phyloP scores from a whole-genome alignment of 2,329 filamentous ascomycete species.

The Albifimbria verrucaria region DNA sequence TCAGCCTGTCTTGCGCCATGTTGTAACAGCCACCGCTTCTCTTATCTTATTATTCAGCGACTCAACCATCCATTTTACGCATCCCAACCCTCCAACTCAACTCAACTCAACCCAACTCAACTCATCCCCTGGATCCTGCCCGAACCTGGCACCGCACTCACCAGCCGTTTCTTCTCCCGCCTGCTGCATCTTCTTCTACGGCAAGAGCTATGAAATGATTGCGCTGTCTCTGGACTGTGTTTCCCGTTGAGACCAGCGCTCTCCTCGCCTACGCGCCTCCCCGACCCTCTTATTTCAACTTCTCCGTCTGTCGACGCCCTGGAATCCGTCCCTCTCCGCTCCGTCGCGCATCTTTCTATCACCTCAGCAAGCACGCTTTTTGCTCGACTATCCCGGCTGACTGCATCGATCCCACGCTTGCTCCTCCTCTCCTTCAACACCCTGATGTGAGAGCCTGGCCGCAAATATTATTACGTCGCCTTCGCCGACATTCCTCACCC shows the following conservation, averaged over 20 bases:
- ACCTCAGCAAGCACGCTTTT: background rate
- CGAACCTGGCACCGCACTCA: too few species aligned
- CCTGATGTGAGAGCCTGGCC: slow-evolving; percentile 9
- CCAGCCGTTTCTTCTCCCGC: background rate
- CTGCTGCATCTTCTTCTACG: background rate
- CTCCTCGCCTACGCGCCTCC: background rate
- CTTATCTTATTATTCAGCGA: background rate
- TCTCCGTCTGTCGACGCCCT: background rate
- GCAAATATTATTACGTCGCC: slow-evolving; percentile 13
- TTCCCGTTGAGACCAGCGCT: background rate
- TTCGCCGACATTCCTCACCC: slow-evolving; percentile 25
- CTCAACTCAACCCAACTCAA: too few species aligned
- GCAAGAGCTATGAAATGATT: background rate
- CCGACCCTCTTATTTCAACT: background rate
- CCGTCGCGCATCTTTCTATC: background rate
- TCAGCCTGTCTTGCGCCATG: background rate
- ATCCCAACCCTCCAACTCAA: too few species aligned
- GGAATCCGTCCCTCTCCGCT: background rate
- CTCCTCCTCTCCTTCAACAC: slow-evolving; percentile 9
- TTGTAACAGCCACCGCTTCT: background rate
- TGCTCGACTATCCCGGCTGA: background rate
- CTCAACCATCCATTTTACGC: too few species aligned
- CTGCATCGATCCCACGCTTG: background rate
- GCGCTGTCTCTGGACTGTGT: background rate
- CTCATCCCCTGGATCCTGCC: too few species aligned